These are phyloP conservation scores for Candida odintsovae DNA, from an alignment of 805 yeast genomes.

Conservation along the genomic window DNA sequence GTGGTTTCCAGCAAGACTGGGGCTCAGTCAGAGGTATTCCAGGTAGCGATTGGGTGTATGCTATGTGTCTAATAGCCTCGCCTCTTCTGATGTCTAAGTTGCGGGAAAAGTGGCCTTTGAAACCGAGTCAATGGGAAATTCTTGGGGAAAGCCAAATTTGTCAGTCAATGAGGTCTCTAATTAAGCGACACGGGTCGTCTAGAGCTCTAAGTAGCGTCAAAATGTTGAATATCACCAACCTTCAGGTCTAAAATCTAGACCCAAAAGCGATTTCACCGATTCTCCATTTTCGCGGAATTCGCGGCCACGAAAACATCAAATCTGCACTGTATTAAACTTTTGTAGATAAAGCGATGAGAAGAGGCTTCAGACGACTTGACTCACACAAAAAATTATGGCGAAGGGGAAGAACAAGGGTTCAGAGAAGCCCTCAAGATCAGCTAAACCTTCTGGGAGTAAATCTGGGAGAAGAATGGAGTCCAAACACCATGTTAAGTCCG, in stretches of 20 bases:
- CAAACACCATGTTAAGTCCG: constrained; percentile 23
- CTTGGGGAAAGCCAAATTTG: too few relatives aligned
- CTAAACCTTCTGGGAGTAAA: constrained; percentile 53
- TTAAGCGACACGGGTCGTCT: too few relatives aligned
- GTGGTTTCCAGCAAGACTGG: not conserved
- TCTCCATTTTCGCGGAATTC: not conserved
- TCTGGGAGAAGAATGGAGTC: constrained; percentile 38
- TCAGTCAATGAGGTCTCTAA: too few relatives aligned
- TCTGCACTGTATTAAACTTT: not conserved
- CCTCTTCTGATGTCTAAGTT: not conserved
- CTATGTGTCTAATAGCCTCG: not conserved
- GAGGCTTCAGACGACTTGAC: not conserved
- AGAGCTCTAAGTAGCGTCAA: not conserved
- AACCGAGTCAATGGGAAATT: too few relatives aligned
- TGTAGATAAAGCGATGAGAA: not conserved
- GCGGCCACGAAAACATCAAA: not conserved
- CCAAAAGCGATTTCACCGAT: not conserved
- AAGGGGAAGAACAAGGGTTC: constrained; percentile 42
- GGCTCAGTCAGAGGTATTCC: not conserved
- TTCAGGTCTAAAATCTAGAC: not conserved
- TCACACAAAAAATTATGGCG: constrained; percentile 22
- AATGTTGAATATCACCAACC: not conserved
- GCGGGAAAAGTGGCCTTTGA: too few relatives aligned
- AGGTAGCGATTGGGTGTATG: not conserved
- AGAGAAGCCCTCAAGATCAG: constrained; percentile 36